Conservation (phyloP, 2,329 filamentous ascomycete genomes). For the Pezicula radicicola region DNA sequence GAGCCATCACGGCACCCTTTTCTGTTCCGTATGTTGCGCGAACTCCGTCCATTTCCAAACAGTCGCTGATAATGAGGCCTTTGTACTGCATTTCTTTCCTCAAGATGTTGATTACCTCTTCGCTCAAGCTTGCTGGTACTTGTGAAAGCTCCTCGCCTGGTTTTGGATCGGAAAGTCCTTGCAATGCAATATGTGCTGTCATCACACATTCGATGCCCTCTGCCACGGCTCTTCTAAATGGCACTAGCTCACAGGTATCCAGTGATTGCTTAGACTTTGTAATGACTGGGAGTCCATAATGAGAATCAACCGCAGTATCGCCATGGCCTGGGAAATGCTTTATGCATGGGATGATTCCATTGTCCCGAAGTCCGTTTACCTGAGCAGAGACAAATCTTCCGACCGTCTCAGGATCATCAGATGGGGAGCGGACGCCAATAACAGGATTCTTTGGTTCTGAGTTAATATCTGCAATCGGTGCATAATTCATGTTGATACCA, state of each 20-base stretch:
- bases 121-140: conserved; percentile 37
- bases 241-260: conserved; percentile 38
- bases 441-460: conserved; percentile 40
- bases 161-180: conserved; percentile 21
- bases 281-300: conserved; percentile 38
- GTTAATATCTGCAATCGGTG: conserved; percentile 40
- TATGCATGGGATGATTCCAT: conserved; percentile 37
- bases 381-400: conserved; percentile 36
- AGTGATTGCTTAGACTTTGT: conserved; percentile 32
- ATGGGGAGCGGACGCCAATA: conserved; percentile 39
- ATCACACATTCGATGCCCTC: conserved; percentile 40
- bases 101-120: conserved; percentile 33
- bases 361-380: conserved; percentile 33
- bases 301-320: conserved; percentile 40
- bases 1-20: conserved; percentile 34
- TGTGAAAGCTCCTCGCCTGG: conserved; percentile 9
- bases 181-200: conserved; percentile 41
- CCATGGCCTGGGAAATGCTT: conserved; percentile 45
- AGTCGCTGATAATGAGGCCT: conserved; percentile 41
- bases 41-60: conserved; percentile 42
- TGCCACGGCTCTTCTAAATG: conserved; percentile 37
- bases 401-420: conserved; percentile 38
- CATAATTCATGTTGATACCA: conserved; percentile 44
- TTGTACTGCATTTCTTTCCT: conserved; percentile 39
- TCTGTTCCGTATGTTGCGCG: conserved; percentile 37